phyloP scores from a whole-genome alignment of 495 filamentous ascomycete genomes.

The Clohesyomyces aquaticus region DNA sequence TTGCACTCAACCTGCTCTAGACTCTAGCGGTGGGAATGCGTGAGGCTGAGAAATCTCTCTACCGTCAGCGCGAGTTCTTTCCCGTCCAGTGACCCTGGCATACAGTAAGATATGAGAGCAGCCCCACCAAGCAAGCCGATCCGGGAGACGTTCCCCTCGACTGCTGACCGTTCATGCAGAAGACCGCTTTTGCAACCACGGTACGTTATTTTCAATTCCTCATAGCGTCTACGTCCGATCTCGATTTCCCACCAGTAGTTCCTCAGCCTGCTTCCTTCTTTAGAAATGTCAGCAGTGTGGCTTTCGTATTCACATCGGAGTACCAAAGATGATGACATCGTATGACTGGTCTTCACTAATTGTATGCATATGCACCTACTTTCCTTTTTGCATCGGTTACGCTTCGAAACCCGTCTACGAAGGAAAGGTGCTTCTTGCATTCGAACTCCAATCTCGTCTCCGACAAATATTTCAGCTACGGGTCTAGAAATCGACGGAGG shows the following conservation, averaged over 20 bases:
- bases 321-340: conserved; percentile 1
- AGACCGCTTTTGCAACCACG: background rate
- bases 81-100: no score
- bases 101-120: background rate
- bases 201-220: background rate
- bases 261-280: background rate
- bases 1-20: no score
- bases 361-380: conserved; percentile 6
- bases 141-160: background rate
- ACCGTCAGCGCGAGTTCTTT: background rate
- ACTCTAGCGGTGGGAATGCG: background rate
- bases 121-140: background rate
- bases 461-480: conserved; percentile 3
- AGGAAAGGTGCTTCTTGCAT: background rate
- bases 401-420: background rate
- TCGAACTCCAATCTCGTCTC: background rate
- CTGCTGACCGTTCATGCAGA: background rate
- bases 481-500: no score
- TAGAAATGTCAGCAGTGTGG: background rate
- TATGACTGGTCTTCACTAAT: background rate
- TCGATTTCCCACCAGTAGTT: conserved; percentile 9
- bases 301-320: background rate
- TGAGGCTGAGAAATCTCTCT: background rate
- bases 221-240: background rate
- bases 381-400: background rate